These are phyloP conservation scores for Aureobasidium sp. DNA, from an alignment of 2,329 filamentous ascomycete genomes.

Conservation along the genomic window DNA sequence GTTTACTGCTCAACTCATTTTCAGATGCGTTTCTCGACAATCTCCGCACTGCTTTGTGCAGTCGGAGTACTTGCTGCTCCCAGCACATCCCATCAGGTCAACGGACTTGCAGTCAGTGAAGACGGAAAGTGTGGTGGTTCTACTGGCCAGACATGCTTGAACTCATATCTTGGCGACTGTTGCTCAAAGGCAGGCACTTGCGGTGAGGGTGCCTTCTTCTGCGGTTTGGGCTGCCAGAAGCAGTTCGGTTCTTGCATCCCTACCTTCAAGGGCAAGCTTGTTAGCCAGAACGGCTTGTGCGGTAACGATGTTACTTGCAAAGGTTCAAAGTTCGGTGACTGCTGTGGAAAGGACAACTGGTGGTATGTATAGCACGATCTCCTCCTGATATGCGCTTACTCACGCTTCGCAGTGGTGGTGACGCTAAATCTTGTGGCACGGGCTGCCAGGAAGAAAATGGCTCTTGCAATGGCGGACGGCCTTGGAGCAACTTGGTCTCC, in stretches of 20 bases:
- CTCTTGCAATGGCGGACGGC: neutral
- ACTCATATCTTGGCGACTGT: conserved; percentile 8
- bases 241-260: neutral
- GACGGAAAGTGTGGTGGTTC: conserved; percentile 4
- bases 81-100: neutral
- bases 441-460: neutral
- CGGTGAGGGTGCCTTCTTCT: neutral
- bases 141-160: conserved; percentile 4
- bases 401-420: neutral
- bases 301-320: conserved; percentile 9
- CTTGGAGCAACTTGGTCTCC: neutral
- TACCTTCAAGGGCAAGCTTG: conserved; percentile 1
- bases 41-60: conserved; percentile 11
- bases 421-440: neutral
- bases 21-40: neutral
- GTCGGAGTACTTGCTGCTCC: conserved; percentile 7
- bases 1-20: neutral
- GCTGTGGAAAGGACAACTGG: conserved; percentile 1
- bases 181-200: neutral
- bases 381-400: neutral
- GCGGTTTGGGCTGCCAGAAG: conserved; percentile 7
- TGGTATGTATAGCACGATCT: neutral
- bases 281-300: conserved; percentile 3
- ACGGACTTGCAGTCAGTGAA: neutral
- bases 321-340: conserved; percentile 3